Base-by-base conservation (phyloP, 192 early-diverging fungal genomes). In the Hyaloraphidium curvatum region DNA sequence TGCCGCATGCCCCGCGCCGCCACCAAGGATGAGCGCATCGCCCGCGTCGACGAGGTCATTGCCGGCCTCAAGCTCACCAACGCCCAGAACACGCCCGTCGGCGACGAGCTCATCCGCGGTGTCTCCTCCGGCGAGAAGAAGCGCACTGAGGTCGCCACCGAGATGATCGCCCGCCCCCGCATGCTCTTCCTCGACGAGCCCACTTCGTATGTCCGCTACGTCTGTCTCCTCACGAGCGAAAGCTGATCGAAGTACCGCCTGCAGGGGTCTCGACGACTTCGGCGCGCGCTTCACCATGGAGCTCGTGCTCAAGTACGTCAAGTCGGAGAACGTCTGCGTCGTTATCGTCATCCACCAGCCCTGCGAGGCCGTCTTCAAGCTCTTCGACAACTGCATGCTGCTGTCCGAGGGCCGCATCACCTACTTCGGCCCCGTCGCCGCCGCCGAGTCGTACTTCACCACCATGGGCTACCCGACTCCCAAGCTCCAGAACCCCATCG, bases 121-220 rank as follows among this genome's bases (percentile, higher is more conserved):
- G 65, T 82, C 16, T 82, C 80, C n/a, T 79, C 80, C 59, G 82
- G 82, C 39, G 82, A 85, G 62, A 75, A 77, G 59, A 82, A 82
- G 63, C 82, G 82, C 55, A 69, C 81, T 33, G 79, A 77, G 9
- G 82, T 71, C 72, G n/a, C 17, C 5, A 48, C 25, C 25, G 43
- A 48, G 25, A 48, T 48, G 43, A 25, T 48, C 25, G 43, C 43
- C 43, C 14, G 19, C 17, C 43, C 43, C 43, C n/a, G n/a, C 75
- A 79, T 57, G 63, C 83, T 30, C 71, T 93, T 28, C 84, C 89
- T 68, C 68, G 88, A 54, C 86, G 88, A 66, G 89, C 81, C 56
- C 89, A 87, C 40, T 89, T 84, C 5, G 84, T 81, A 40, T 65
- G 82, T 14, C 77, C 81, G 63, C 75, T 80, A 7, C 33, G 9